Percentiles rank a stretch among this genome's conserved stretches.
phyloP scores from a whole-genome alignment of 1,284 basidiomycete genomes.

The Ganoderma boninense region DNA sequence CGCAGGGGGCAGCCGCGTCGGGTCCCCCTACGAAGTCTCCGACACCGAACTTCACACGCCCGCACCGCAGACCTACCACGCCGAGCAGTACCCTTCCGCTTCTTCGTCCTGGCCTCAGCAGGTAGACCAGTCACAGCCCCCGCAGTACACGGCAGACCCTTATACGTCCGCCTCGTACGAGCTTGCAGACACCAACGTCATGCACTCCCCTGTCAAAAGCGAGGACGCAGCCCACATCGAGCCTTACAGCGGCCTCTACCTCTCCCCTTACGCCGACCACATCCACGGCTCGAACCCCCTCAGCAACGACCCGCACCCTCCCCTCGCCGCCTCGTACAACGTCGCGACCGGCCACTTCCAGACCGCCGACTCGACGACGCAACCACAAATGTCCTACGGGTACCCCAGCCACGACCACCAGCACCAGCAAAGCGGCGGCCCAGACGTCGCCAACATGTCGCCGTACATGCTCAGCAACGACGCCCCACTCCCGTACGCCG shows the following conservation, averaged over 20 bases:
- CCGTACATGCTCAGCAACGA: constrained; percentile 28
- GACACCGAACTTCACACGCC: constrained; percentile 24
- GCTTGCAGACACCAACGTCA: constrained; percentile 11
- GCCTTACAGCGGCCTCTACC: constrained; percentile 22
- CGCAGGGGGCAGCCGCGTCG: constrained; percentile 26
- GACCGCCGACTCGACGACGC: constrained; percentile 13
- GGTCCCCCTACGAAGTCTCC: constrained; percentile 28
- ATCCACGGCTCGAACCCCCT: constrained; percentile 15
- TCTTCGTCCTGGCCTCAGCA: constrained; percentile 26
- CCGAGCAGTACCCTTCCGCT: constrained; percentile 25
- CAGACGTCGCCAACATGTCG: constrained; percentile 26
- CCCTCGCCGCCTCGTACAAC: constrained; percentile 5
- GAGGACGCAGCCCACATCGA: constrained; percentile 21
- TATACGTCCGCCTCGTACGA: constrained; percentile 29
- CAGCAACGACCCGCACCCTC: constrained; percentile 13
- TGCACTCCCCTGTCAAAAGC: constrained; percentile 16
- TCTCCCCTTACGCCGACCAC: constrained; percentile 25
- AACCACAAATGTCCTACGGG: constrained; percentile 24
- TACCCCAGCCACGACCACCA: constrained; percentile 24
- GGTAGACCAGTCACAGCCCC: constrained; percentile 17
- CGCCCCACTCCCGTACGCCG: constrained; percentile 29
- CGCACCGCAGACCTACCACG: constrained; percentile 22
- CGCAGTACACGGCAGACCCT: constrained; percentile 22
- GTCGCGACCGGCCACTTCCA: not conserved
- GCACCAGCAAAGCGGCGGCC: constrained; percentile 17